These are phyloP conservation scores for Globisporangium polare DNA, from an alignment of 352 stramenopile species.

Conservation along the genomic window DNA sequence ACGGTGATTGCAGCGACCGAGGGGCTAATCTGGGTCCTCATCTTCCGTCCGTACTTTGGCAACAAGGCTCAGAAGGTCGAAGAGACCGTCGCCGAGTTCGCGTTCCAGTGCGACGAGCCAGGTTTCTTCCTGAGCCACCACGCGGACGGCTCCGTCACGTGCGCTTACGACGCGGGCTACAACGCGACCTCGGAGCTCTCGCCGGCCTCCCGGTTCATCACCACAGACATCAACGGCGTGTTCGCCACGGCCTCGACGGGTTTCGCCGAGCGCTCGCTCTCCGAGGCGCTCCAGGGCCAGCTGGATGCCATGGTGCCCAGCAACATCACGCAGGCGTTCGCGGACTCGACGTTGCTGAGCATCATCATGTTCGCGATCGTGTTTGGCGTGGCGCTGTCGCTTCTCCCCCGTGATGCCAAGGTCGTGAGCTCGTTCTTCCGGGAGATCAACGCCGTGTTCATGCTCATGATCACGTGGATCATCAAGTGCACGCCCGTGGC, in stretches of 20 bases:
- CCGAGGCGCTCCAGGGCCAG: slow-evolving; percentile 23
- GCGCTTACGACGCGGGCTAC: slow-evolving; percentile 15
- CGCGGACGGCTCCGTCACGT: slow-evolving; percentile 6
- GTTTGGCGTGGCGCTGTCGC: slow-evolving; percentile 25
- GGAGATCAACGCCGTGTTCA: slow-evolving; percentile 39
- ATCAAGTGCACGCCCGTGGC: slow-evolving; percentile 39
- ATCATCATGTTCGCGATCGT: slow-evolving; percentile 48
- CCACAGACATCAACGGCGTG: slow-evolving; percentile 28
- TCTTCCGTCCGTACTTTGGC: slow-evolving; percentile 29
- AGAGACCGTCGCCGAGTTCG: neutral
- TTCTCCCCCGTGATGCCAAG: slow-evolving; percentile 11
- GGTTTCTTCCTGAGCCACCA: slow-evolving; percentile 21
- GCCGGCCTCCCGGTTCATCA: slow-evolving; percentile 20
- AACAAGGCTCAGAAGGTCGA: slow-evolving; percentile 8
- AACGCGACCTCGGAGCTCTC: slow-evolving; percentile 13
- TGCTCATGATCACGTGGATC: slow-evolving; percentile 40
- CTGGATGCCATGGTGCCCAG: slow-evolving; percentile 30
- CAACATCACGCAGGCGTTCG: slow-evolving; percentile 38
- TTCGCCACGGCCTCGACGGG: slow-evolving; percentile 15
- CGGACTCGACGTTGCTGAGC: slow-evolving; percentile 28
- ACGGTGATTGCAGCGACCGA: too few species aligned
- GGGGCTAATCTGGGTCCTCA: slow-evolving; percentile 25
- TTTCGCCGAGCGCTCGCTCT: slow-evolving; percentile 18
- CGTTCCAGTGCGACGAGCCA: neutral
- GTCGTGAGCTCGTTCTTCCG: slow-evolving; percentile 24